Evolutionary conservation across 164 flowering plant genomes (phyloP).

Genomic region (Platanus orientalis): DNA sequence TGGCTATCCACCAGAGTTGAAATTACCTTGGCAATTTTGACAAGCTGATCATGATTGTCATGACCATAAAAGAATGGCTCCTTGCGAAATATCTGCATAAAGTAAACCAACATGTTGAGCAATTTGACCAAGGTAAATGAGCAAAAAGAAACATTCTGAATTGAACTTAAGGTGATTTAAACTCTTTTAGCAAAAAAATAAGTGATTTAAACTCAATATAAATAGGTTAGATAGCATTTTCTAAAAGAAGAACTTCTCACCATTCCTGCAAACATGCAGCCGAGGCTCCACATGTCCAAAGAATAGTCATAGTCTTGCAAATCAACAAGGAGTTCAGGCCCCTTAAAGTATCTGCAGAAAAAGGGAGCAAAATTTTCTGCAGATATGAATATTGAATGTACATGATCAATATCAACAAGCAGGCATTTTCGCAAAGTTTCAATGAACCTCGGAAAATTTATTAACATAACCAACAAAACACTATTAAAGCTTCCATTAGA

Average conservation of each 20-base stretch:
- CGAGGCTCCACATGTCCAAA: slow-evolving; percentile 78
- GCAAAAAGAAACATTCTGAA: neutral
- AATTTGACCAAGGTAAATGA: neutral
- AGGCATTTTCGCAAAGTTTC: too few species aligned
- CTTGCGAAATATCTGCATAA: slow-evolving; percentile 38
- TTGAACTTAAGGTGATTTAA: neutral
- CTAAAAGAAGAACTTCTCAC: slow-evolving; percentile 20
- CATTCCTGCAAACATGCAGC: slow-evolving; percentile 81
- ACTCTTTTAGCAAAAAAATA: too few species aligned
- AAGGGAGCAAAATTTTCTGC: neutral
- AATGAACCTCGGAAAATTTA: too few species aligned
- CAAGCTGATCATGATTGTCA: slow-evolving; percentile 44
- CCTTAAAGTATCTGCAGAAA: slow-evolving; percentile 56
- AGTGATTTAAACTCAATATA: too few species aligned
- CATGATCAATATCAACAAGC: neutral
- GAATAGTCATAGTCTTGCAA: slow-evolving; percentile 77
- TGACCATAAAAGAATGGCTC: slow-evolving; percentile 46
- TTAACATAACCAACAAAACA: too few species aligned
- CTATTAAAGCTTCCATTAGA: too few species aligned
- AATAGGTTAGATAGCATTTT: neutral
- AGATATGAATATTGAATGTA: neutral
- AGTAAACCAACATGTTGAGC: neutral
- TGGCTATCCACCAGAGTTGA: neutral
- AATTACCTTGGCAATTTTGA: slow-evolving; percentile 39
- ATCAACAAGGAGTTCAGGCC: slow-evolving; percentile 75